A percentile compares a stretch with the other conserved stretches of the same genome.
phyloP scores from a whole-genome alignment of 2,329 filamentous ascomycete species.

The Colletotrichum sp. region DNA sequence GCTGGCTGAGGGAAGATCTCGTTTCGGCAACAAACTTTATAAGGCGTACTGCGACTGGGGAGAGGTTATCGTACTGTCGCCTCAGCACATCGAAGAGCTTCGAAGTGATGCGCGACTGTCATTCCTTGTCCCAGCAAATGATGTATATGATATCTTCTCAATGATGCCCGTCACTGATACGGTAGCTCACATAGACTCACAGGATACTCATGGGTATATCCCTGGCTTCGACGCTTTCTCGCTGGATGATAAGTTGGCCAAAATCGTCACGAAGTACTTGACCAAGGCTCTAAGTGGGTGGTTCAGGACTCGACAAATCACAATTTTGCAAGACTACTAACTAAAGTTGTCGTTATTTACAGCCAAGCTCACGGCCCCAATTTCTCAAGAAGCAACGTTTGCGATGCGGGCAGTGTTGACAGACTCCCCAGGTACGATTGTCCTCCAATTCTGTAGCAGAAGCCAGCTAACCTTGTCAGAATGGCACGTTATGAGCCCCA shows the following conservation, averaged over 20 bases:
- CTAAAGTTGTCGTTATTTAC: not conserved
- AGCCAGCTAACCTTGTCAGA: not conserved
- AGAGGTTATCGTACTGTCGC: not conserved
- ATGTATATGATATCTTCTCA: not conserved
- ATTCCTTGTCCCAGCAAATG: not conserved
- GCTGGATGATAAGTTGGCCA: not conserved
- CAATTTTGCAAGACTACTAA: not conserved
- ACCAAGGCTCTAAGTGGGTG: not conserved
- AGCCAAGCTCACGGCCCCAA: not conserved
- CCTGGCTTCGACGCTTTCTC: not conserved
- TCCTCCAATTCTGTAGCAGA: not conserved
- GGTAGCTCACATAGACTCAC: not conserved
- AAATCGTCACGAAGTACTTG: not conserved
- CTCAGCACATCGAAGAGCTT: not conserved
- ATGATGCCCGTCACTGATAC: not conserved
- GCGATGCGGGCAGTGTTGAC: not conserved
- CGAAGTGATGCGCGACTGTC: not conserved
- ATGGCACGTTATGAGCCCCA: conserved; percentile 7
- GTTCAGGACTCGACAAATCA: not conserved
- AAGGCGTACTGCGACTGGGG: not conserved
- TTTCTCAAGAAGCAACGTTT: not conserved
- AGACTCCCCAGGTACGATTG: not conserved
- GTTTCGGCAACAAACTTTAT: not conserved
- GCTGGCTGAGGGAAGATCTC: not conserved
- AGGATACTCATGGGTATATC: not conserved